Conservation (phyloP, 2,329 filamentous ascomycete species). For the Sporothrix protearum region DNA sequence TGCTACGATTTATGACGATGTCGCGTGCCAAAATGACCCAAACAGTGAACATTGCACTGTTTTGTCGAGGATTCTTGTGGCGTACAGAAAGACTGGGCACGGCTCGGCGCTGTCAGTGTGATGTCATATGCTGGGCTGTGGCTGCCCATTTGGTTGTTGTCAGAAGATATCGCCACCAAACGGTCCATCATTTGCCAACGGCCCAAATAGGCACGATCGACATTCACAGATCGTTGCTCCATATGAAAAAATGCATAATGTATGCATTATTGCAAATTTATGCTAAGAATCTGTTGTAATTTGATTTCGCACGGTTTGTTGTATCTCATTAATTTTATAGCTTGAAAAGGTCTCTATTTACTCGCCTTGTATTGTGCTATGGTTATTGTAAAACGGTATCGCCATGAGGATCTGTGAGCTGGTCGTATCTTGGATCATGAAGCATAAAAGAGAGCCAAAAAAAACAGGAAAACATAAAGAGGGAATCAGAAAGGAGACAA, state of each 20-base stretch:
- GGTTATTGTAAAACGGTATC: background rate
- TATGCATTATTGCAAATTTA: background rate
- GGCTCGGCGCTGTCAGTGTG: slow-evolving; percentile 2
- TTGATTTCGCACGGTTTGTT: background rate
- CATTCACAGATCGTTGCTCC: background rate
- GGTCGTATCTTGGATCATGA: background rate
- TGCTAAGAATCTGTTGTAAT: background rate
- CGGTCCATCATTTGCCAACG: background rate
- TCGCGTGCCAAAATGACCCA: background rate
- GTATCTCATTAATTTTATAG: background rate
- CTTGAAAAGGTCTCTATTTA: background rate
- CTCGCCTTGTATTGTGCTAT: background rate
- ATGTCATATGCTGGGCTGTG: background rate
- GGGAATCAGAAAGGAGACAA: background rate
- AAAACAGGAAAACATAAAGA: background rate
- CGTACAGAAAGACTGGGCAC: background rate
- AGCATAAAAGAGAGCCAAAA: background rate
- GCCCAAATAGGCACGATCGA: background rate
- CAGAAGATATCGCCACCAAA: background rate
- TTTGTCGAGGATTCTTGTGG: background rate
- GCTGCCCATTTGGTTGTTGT: background rate
- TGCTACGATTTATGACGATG: slow-evolving; percentile 5
- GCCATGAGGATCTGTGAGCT: background rate
- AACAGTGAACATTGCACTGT: background rate
- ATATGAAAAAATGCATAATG: background rate